Conservation (phyloP, 192 early-diverging fungal genomes). For the Neocallimastix lanati region DNA sequence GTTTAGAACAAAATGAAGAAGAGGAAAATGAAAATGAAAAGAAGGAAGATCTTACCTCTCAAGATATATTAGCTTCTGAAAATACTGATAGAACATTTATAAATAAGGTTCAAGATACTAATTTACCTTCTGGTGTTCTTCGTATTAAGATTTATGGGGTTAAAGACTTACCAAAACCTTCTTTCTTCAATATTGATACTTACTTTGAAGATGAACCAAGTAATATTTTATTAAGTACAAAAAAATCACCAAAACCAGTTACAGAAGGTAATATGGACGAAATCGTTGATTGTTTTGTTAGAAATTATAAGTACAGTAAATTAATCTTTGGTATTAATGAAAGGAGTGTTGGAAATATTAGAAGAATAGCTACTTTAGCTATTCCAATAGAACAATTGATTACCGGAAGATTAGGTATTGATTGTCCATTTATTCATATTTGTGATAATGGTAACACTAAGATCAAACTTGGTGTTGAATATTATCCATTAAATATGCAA, state of each 20-base stretch:
- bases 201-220: background rate
- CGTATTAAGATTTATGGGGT: background rate
- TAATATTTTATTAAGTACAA: background rate
- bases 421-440: background rate
- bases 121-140: background rate
- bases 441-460: background rate
- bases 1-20: background rate
- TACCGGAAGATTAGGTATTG: background rate
- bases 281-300: background rate
- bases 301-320: background rate
- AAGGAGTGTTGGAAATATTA: background rate
- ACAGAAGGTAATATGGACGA: background rate
- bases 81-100: background rate
- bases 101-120: background rate
- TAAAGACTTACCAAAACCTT: background rate
- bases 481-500: background rate
- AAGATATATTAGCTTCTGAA: background rate
- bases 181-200: background rate
- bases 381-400: background rate
- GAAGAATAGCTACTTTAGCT: background rate
- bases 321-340: background rate
- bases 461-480: background rate
- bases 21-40: background rate
- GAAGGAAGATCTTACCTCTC: background rate
- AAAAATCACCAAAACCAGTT: background rate